Evolutionary conservation across 2,329 filamentous ascomycete genomes (phyloP), one percentile per base, ranked within the genome.

Genomic region (Aspergillus viridinutans): DNA sequence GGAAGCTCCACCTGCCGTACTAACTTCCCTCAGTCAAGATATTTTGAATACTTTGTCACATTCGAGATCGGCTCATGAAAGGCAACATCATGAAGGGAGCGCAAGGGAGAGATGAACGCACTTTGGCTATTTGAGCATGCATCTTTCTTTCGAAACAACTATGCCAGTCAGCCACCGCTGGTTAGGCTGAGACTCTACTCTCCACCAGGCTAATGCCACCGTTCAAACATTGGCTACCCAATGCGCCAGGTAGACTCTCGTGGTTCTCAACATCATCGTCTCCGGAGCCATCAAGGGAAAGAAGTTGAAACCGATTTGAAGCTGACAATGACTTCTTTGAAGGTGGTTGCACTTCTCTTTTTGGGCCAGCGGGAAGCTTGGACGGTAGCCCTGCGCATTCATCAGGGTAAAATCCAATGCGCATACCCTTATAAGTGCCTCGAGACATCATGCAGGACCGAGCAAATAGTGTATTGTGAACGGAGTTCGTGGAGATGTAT

Each of bases 391-490:
- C 80, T 40, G 84, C 83, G 67, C 90, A 95, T 64, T 92, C 89
- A 65, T 95, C 90, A 0, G 77, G 72, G 59, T 81, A 85, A 81
- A 86, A 93, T 14, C 87, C 84, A 62, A 95, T 88, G 60, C 81
- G 86, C 58, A 81, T 85, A 23, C 83, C 81, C 67, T 87, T 90
- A 76, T 94, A 95, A 29, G 80, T 81, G 14, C 83, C 84, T 56
- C 74, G 72, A 55, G 75, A 79, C 83, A 88, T 86, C 87, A 95
- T 89, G 75, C 90, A 94, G 9, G 84, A 89, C 20, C 85, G 83
- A 8, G 90, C 90, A 72, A 87, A 90, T 53, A 90, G 81, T 10
- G 90, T 88, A 60, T 88, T 87, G 66, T 88, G 82, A 9, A 95
- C 81, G 0, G 90, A 91, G 71, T 92, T 95, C 7, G 87, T 90